Conservation (phyloP, 257 asterid genomes). For the Ehretia macrophylla region DNA sequence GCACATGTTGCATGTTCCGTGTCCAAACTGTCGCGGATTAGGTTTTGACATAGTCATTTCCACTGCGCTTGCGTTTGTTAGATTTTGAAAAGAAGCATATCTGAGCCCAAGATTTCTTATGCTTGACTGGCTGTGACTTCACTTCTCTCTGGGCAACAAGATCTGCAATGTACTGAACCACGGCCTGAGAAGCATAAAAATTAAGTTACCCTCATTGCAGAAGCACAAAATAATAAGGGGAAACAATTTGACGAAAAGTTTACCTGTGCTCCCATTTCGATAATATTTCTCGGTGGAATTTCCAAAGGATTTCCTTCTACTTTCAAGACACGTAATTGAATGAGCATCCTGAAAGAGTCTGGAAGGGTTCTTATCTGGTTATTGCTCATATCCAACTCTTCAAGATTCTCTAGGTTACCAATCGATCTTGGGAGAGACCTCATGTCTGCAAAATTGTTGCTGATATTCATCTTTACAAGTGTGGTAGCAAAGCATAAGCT, state of each 20-base stretch:
- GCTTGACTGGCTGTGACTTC: slow-evolving; percentile 55
- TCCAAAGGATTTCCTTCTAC: slow-evolving; percentile 80
- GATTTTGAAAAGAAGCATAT: slow-evolving; percentile 68
- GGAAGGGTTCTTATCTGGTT: slow-evolving; percentile 78
- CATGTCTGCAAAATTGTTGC: slow-evolving; percentile 85
- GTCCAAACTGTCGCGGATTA: slow-evolving; percentile 4
- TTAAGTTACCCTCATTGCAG: slow-evolving; percentile 7
- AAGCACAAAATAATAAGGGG: slow-evolving; percentile 1
- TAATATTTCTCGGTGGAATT: slow-evolving; percentile 53
- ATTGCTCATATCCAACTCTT: slow-evolving; percentile 81
- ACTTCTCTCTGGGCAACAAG: slow-evolving; percentile 57
- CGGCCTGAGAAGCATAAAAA: slow-evolving; percentile 45
- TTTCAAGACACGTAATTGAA: slow-evolving; percentile 46
- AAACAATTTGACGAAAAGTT: neutral
- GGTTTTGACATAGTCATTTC: slow-evolving; percentile 37
- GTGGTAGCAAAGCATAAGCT: slow-evolving; percentile 87
- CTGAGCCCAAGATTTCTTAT: slow-evolving; percentile 76
- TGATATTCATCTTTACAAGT: slow-evolving; percentile 71
- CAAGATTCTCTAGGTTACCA: slow-evolving; percentile 81
- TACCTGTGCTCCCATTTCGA: slow-evolving; percentile 75
- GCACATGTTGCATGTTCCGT: too few relatives aligned
- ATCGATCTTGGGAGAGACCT: slow-evolving; percentile 71
- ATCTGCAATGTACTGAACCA: slow-evolving; percentile 75
- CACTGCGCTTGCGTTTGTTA: slow-evolving; percentile 74
- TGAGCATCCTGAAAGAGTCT: slow-evolving; percentile 75